Evolutionary conservation across 2,329 filamentous ascomycete species (phyloP), one percentile per base, ranked within the genome.

Genomic region (Hypoxylon sp.): DNA sequence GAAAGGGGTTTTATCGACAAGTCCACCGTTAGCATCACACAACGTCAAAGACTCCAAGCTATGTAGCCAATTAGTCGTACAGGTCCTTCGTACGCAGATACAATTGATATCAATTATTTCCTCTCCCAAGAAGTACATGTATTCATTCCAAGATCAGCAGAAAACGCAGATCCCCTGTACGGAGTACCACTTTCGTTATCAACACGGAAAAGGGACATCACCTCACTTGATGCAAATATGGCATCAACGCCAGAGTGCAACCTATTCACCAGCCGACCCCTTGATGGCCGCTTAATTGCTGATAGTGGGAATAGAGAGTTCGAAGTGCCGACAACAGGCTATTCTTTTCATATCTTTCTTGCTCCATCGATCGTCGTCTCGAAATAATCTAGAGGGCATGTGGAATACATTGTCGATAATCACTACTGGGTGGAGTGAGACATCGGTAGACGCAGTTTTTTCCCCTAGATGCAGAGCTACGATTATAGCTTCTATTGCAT

Each of bases 161-260:
- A 2, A 4, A 41, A 19, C 6, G 36, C 10, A 41, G 36, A 10
- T 17, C n/a, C 3, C 14, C 36, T 38, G 5, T 5, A n/a, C 14
- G 13, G n/a, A n/a, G 7, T 19, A 19, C 36, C 36, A 6, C 36
- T 41, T 41, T 17, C n/a, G 7, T n/a, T 21, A 21, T 43, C 17
- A 10, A 34, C 25, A 34, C 60, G 25, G 14, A 30, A 58, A 49
- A 55, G 45, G 57, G 46, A 34, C 14, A 58, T 69, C 60, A 63
- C 66, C 63, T 69, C 66, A 66, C 50, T 49, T 53, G 23, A 32
- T 21, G 50, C 59, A 63, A 28, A 32, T 60, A 66, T 69, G 63
- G 55, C 63, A 63, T 69, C 66, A 69, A 66, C 58, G 45, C 59
- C 55, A 66, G 28, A 63, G 17, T 69, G 56, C 38, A 50, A 69